These are phyloP conservation scores for Marasmius fiardii DNA, from an alignment of 1,284 basidiomycete species.

Conservation along the genomic window DNA sequence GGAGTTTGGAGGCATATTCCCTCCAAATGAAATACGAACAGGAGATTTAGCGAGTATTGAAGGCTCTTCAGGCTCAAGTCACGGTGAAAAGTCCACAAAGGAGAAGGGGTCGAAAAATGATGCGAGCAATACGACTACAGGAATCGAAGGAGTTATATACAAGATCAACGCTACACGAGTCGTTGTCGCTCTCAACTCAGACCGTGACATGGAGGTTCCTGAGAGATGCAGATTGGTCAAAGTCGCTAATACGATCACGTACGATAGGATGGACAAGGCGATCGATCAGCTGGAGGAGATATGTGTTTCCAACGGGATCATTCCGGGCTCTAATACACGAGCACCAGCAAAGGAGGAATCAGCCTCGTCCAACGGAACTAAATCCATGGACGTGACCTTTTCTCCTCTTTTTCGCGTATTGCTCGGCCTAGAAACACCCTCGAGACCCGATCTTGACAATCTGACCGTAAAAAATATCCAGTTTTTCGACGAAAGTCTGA, in stretches of 20 bases:
- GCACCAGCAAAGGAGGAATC: neutral
- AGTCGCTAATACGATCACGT: constrained; percentile 89
- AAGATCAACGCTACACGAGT: constrained; percentile 80
- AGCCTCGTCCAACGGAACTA: constrained; percentile 12
- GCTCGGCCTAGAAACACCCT: constrained; percentile 56
- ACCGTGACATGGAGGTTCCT: constrained; percentile 71
- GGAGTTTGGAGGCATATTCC: constrained; percentile 76
- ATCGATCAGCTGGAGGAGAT: constrained; percentile 61
- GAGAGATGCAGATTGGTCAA: constrained; percentile 84
- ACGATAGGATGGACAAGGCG: constrained; percentile 89
- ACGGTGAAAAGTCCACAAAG: too few species aligned
- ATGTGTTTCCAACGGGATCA: constrained; percentile 19
- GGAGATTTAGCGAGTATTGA: constrained; percentile 86
- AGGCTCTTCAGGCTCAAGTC: constrained; percentile 49
- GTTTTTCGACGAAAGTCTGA: constrained; percentile 78
- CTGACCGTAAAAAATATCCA: constrained; percentile 33
- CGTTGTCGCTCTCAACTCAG: constrained; percentile 66
- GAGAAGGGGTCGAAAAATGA: constrained; percentile 30
- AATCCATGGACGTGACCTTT: constrained; percentile 41
- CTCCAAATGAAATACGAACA: constrained; percentile 80
- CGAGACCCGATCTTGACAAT: constrained; percentile 29
- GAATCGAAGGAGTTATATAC: constrained; percentile 77
- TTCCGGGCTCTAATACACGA: too few species aligned
- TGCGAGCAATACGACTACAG: constrained; percentile 18
- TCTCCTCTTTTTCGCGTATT: constrained; percentile 61